Evolutionary conservation across 2,329 filamentous ascomycete genomes (phyloP), one percentile per base, ranked within the genome.

Genomic region (Teratosphaeriaceae sp.): DNA sequence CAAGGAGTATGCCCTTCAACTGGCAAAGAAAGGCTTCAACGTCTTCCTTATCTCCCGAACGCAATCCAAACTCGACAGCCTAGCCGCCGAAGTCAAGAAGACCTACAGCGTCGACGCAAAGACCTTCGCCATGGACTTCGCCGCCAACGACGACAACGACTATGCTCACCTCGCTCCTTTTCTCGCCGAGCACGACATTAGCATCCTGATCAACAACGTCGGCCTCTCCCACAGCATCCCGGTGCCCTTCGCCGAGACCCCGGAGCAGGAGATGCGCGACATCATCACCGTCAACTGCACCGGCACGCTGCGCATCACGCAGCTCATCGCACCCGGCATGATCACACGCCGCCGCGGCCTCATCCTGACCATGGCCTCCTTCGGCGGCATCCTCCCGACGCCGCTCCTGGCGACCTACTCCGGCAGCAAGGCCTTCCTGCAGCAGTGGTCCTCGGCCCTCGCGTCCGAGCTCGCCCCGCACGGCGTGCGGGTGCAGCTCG

Each of bases 221-320:
- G 92, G 92, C 52, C 83, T 88, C 65, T 94, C 85, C 66, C 92
- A 98, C 73, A 84, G 76, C 65, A 95, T 97, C 43, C 92, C 92
- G 2, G 88, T 94, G 0, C 77, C 88, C 0, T 98, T 98, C 69
- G 71, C 84, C 38, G 77, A 87, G 58, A 97, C 90, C 0, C 68
- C 80, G 11, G 75, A 80, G 59, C 73, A 84, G 46, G 92, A 97
- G 70, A 79, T 98, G 61, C 76, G 83, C 58, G 81, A 86, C 61
- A 98, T 98, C 59, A 82, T 98, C 66, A 89, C 82, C 40, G 89
- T 98, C 75, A 98, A 98, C 71, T 96, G 90, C 69, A 72, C 85
- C 49, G 90, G 84, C 33, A 98, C 92, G 0, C 76, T 98, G 26
- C 85, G 86, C 61, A 82, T 89, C 40, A 98, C 92, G 0, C 82